These are phyloP conservation scores for Fallopia convolvulus DNA, from an alignment of 148 eudicot species.

Conservation along the genomic window DNA sequence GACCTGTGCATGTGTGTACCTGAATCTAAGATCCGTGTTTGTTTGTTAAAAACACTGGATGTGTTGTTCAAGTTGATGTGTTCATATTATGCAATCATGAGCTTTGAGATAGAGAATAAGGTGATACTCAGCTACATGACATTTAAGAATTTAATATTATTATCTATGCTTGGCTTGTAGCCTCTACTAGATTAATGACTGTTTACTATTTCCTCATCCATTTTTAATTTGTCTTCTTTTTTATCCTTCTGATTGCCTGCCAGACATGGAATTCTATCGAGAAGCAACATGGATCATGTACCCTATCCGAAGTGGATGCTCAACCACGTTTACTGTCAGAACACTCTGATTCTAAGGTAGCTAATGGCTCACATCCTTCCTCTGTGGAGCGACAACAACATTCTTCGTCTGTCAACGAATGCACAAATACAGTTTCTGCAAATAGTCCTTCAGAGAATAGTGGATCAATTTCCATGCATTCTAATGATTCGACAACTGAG, in stretches of 20 bases:
- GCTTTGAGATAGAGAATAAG: constrained; percentile 63
- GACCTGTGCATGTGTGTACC: constrained; percentile 87
- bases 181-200: neutral
- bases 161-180: neutral
- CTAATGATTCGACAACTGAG: constrained; percentile 25
- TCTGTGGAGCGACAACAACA: constrained; percentile 26
- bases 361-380: constrained; percentile 28
- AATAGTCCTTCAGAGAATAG: constrained; percentile 26
- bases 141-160: neutral
- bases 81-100: constrained; percentile 78
- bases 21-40: constrained; percentile 86
- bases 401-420: constrained; percentile 19
- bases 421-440: constrained; percentile 21
- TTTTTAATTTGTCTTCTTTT: constrained; percentile 8
- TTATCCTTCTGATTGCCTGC: constrained; percentile 24
- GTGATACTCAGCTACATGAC: constrained; percentile 25
- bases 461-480: constrained; percentile 24
- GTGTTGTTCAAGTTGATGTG: constrained; percentile 80
- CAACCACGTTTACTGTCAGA: constrained; percentile 20
- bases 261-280: constrained; percentile 23
- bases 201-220: constrained; percentile 9
- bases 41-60: constrained; percentile 71
- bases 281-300: constrained; percentile 23
- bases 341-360: constrained; percentile 20
- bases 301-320: constrained; percentile 24